Conservation (phyloP, 176 grass and related monocot species). For the Urochloa ruziziensis region DNA sequence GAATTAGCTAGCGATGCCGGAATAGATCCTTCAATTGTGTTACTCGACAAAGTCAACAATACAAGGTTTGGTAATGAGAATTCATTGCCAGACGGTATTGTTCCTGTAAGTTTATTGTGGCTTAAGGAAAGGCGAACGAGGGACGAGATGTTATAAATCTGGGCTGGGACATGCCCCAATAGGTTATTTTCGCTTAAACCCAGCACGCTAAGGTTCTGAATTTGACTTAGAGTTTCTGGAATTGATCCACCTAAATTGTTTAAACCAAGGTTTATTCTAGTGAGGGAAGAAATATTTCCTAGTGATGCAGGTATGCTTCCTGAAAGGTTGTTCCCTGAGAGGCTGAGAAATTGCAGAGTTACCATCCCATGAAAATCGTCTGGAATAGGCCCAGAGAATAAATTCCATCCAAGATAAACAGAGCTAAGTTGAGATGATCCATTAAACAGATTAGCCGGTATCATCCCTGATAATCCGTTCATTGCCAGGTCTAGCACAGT, state of each 20-base stretch:
- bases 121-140: neutral
- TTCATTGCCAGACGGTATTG: neutral
- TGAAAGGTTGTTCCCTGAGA: no score
- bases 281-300: neutral
- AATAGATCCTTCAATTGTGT: neutral
- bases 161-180: neutral
- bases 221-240: neutral
- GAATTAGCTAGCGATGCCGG: conserved; percentile 21
- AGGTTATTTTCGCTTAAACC: neutral
- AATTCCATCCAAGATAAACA: no score
- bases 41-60: rapidly evolving
- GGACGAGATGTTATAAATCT: conserved; percentile 2
- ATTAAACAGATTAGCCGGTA: neutral
- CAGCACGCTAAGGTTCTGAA: neutral
- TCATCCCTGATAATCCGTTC: neutral
- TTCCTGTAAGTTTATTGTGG: neutral
- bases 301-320: no score
- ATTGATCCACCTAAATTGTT: neutral
- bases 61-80: neutral
- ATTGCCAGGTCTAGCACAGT: neutral
- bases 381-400: no score
- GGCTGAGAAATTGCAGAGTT: no score
- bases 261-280: neutral
- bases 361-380: no score
- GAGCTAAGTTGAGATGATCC: no score